A percentile compares a stretch with the other conserved stretches of the same genome.
phyloP scores from a whole-genome alignment of 306 rosid species.

The Castanea sativa region DNA sequence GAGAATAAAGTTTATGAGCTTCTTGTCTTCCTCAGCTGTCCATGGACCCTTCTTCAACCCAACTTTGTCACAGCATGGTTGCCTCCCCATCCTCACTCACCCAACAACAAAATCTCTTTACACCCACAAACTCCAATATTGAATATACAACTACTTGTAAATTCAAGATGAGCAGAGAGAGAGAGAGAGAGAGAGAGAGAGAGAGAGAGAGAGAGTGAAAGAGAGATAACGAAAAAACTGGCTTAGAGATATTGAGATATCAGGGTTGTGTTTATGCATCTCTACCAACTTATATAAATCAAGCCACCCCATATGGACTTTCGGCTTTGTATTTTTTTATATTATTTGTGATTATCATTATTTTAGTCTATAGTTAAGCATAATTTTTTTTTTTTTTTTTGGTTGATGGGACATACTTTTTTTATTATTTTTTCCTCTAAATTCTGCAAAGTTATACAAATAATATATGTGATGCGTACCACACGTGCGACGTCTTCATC shows the following conservation, averaged over 20 bases:
- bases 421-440: too few relatives aligned
- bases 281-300: conserved; percentile 52
- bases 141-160: background rate
- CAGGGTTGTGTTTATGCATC: conserved; percentile 19
- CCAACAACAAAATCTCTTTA: background rate
- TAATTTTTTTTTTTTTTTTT: too few relatives aligned
- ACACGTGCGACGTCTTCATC: conserved; percentile 49
- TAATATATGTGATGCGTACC: conserved; percentile 18
- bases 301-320: background rate
- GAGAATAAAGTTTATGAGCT: conserved; percentile 84
- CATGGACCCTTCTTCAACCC: conserved; percentile 96
- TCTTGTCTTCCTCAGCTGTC: conserved; percentile 91
- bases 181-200: background rate
- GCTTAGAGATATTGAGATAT: conserved; percentile 17
- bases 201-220: background rate
- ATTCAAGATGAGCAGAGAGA: background rate
- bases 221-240: background rate
- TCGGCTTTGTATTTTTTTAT: background rate
- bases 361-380: background rate
- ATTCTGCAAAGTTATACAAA: background rate
- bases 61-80: conserved; percentile 97
- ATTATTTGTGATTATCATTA: background rate
- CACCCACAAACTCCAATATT: background rate
- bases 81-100: conserved; percentile 67
- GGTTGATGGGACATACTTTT: too few relatives aligned